Evolutionary conservation across 139 green algal genomes (phyloP).

Genomic region (Closterium sp.): DNA sequence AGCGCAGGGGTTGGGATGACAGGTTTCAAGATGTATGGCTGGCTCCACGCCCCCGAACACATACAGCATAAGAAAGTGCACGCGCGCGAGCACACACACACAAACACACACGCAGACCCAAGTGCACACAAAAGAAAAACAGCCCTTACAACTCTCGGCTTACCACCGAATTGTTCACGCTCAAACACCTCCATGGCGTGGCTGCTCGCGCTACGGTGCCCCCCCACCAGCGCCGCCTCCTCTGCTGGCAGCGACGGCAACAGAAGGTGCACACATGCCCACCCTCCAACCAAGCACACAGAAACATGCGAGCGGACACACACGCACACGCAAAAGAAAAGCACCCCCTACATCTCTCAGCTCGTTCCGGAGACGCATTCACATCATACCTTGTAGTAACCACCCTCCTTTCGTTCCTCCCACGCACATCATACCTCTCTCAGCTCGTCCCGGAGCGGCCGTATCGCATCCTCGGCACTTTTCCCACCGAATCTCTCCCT

Average conservation of each 20-base stretch:
- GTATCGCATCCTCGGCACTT: slow-evolving; percentile 39
- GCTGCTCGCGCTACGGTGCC: slow-evolving; percentile 18
- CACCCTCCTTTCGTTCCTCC: too few relatives aligned
- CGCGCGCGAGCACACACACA: background rate
- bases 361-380: slow-evolving; percentile 18
- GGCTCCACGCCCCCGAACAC: too few relatives aligned
- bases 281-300: too few relatives aligned
- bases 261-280: too few relatives aligned
- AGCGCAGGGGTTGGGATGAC: too few relatives aligned
- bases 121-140: background rate
- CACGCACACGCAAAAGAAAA: background rate
- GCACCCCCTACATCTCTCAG: slow-evolving; percentile 21
- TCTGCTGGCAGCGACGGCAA: background rate
- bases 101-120: background rate
- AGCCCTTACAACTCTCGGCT: too few relatives aligned
- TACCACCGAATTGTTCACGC: slow-evolving; percentile 43
- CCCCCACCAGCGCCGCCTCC: slow-evolving; percentile 33
- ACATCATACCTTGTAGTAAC: too few relatives aligned
- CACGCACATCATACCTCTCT: slow-evolving; percentile 15
- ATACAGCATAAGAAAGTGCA: too few relatives aligned
- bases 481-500: slow-evolving; percentile 49
- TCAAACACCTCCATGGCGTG: slow-evolving; percentile 30
- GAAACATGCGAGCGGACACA: background rate
- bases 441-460: slow-evolving; percentile 9
- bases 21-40: too few relatives aligned